Evolutionary conservation across 2,329 filamentous ascomycete species (phyloP).

Genomic region (Pseudogymnoascus sp.): DNA sequence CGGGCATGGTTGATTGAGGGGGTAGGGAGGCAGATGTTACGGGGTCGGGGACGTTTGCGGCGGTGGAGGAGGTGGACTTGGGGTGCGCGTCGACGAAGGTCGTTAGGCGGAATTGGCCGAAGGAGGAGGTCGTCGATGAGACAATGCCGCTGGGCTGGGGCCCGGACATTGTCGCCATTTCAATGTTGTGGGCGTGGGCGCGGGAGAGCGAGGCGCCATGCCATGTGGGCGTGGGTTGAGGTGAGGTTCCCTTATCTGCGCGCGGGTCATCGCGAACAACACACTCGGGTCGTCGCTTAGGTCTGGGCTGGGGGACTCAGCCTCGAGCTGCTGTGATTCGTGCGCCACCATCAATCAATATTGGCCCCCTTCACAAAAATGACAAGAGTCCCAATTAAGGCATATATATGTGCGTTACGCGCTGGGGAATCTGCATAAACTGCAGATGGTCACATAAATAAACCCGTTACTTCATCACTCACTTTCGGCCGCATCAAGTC

Average conservation of each 20-base stretch:
- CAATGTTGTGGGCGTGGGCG: not conserved
- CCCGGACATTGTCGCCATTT: slow-evolving; percentile 1
- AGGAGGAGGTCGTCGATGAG: slow-evolving; percentile 16
- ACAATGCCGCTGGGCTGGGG: slow-evolving; percentile 12
- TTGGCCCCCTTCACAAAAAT: not conserved
- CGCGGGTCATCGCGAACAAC: not conserved
- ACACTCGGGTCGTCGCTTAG: not conserved
- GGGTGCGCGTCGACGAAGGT: slow-evolving; percentile 18
- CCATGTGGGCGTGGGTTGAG: not conserved
- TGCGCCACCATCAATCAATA: not conserved
- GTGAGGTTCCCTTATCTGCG: not conserved
- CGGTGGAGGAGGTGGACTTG: slow-evolving; percentile 10
- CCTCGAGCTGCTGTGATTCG: slow-evolving; percentile 1
- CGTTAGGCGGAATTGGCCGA: slow-evolving; percentile 18
- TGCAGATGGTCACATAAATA: not conserved
- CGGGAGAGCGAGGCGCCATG: not conserved
- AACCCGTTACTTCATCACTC: not conserved
- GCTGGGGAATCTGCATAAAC: not conserved
- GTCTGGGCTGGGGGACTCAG: not conserved
- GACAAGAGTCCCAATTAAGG: not conserved
- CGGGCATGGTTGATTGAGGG: not conserved
- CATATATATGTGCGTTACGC: not conserved
- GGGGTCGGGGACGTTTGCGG: not conserved
- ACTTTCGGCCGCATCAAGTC: not conserved
- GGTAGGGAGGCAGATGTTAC: not conserved